Conservation (phyloP, 306 rosid genomes). For the Amphicarpaea edgeworthii region DNA sequence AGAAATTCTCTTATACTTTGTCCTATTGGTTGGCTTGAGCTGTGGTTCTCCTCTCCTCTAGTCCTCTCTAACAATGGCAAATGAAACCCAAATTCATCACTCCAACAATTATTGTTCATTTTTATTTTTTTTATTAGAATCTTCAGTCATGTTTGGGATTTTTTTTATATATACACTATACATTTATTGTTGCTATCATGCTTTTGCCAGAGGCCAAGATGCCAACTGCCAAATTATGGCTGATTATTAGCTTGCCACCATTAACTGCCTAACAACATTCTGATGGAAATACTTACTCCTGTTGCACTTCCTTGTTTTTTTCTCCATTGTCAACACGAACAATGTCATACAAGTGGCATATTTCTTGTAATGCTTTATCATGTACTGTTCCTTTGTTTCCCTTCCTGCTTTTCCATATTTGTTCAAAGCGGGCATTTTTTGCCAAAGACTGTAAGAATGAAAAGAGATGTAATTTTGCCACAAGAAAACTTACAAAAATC, state of each 20-base stretch:
- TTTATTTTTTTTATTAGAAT: too few relatives aligned
- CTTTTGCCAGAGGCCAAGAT: neutral
- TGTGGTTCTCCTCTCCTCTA: neutral
- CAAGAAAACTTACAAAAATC: slow-evolving; percentile 25
- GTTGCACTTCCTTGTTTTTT: slow-evolving; percentile 54
- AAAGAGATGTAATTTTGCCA: slow-evolving; percentile 19
- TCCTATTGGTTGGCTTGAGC: neutral
- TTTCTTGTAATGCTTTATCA: slow-evolving; percentile 62
- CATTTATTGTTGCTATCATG: neutral
- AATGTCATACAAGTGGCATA: slow-evolving; percentile 83
- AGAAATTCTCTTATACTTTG: neutral
- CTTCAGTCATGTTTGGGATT: too few relatives aligned
- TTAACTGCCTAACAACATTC: neutral
- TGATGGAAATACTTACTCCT: slow-evolving; percentile 62
- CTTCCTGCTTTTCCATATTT: slow-evolving; percentile 93
- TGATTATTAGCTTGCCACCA: too few relatives aligned
- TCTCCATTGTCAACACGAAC: slow-evolving; percentile 73
- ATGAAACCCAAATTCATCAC: neutral
- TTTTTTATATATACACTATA: neutral
- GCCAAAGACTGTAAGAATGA: slow-evolving; percentile 60
- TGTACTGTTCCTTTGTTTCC: slow-evolving; percentile 57
- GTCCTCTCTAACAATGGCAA: too few relatives aligned
- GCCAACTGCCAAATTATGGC: neutral
- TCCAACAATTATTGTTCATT: neutral
- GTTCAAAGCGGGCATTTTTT: slow-evolving; percentile 91